Evolutionary conservation across 345 rosid genomes (phyloP).

Genomic region (Odontarrhena argentea): DNA sequence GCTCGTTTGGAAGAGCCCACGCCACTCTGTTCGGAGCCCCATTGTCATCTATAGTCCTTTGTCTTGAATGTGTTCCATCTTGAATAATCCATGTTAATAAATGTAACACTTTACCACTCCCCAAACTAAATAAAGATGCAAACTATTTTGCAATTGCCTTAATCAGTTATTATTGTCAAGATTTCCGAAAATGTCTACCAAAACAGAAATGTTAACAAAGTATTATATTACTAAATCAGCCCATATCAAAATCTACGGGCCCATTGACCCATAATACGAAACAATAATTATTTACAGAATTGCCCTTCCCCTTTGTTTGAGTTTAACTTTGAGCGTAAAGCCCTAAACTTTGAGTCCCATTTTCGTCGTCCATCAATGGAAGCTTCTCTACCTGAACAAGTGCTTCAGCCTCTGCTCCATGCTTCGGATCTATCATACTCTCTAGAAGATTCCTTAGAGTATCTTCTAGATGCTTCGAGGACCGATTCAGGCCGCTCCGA

Average conservation of each 20-base stretch:
- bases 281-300: not conserved
- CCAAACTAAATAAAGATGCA: too few relatives aligned
- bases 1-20: constrained; percentile 66
- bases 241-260: not conserved
- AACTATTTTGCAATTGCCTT: too few relatives aligned
- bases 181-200: too few relatives aligned
- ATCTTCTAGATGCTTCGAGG: constrained; percentile 51
- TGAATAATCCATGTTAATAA: not conserved
- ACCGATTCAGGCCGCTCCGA: constrained; percentile 53
- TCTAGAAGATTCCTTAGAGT: constrained; percentile 50
- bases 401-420: constrained; percentile 48
- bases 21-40: constrained; percentile 69
- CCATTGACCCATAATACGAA: not conserved
- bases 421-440: constrained; percentile 45
- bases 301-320: not conserved
- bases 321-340: not conserved
- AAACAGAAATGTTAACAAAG: too few relatives aligned
- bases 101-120: not conserved
- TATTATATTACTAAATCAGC: not conserved
- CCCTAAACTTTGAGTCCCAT: not conserved
- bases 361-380: constrained; percentile 26
- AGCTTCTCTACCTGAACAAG: constrained; percentile 37
- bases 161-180: too few relatives aligned
- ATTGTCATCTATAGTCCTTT: constrained; percentile 52
- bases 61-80: not conserved